Evolutionary conservation across 2,329 filamentous ascomycete genomes (phyloP).

Genomic region (Fusarium sublunatum): DNA sequence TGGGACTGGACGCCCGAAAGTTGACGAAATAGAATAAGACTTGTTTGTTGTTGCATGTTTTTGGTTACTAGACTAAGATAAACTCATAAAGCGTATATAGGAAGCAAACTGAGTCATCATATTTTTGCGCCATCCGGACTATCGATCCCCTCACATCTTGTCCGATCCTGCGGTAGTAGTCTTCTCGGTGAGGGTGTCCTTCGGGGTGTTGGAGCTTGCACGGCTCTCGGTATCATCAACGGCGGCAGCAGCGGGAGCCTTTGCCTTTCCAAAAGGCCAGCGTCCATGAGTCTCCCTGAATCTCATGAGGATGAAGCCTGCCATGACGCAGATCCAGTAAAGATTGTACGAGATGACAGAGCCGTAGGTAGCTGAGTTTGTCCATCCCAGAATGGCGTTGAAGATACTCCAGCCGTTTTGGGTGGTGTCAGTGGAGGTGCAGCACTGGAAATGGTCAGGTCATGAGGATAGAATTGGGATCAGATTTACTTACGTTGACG

Average conservation of each 20-base stretch:
- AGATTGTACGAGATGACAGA: slow-evolving; percentile 88
- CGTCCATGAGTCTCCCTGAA: slow-evolving; percentile 71
- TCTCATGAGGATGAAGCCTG: slow-evolving; percentile 73
- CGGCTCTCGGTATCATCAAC: slow-evolving; percentile 46
- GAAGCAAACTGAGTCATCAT: slow-evolving; percentile 17
- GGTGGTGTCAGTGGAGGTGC: slow-evolving; percentile 75
- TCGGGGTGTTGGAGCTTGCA: slow-evolving; percentile 37
- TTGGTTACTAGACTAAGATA: slow-evolving; percentile 38
- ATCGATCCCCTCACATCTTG: background rate
- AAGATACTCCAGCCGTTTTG: slow-evolving; percentile 88
- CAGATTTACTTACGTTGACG: slow-evolving; percentile 72
- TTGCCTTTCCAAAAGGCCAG: slow-evolving; percentile 58
- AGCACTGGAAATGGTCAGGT: slow-evolving; percentile 64
- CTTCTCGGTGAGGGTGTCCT: slow-evolving; percentile 45
- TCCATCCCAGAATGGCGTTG: slow-evolving; percentile 88
- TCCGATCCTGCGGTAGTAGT: slow-evolving; percentile 37
- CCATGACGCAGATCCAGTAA: slow-evolving; percentile 84
- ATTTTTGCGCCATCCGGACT: slow-evolving; percentile 1
- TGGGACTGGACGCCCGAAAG: slow-evolving; percentile 71
- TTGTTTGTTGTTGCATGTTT: slow-evolving; percentile 22
- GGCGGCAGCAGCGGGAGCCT: slow-evolving; percentile 31
- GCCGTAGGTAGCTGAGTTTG: slow-evolving; percentile 88
- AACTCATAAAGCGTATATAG: slow-evolving; percentile 28
- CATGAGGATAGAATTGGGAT: background rate
- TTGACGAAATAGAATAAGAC: slow-evolving; percentile 37